These are phyloP conservation scores for Fusarium brachygibbosum DNA, from an alignment of 2,329 filamentous ascomycete species.

Conservation along the genomic window DNA sequence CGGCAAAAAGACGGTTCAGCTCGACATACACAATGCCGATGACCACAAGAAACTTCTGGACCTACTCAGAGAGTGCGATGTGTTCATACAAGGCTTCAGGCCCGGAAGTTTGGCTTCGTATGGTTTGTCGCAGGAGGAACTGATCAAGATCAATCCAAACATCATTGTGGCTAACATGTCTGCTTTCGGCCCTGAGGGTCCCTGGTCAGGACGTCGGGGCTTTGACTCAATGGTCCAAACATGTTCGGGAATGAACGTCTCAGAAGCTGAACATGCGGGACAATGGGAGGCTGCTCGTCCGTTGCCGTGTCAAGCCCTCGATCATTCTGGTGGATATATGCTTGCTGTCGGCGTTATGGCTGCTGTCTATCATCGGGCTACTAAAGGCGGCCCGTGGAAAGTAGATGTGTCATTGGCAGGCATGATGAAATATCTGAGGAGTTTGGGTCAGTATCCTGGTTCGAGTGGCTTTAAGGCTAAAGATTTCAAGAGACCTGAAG, in stretches of 20 bases:
- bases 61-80: conserved; percentile 70
- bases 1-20: conserved; percentile 73
- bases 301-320: conserved; percentile 68
- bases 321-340: conserved; percentile 68
- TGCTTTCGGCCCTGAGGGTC: conserved; percentile 64
- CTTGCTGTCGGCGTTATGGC: conserved; percentile 66
- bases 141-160: conserved; percentile 57
- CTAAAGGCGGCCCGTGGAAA: conserved; percentile 61
- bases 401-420: conserved; percentile 69
- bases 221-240: conserved; percentile 68
- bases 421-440: conserved; percentile 68
- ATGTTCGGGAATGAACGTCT: conserved; percentile 67
- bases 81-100: conserved; percentile 74
- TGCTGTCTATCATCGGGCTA: conserved; percentile 62
- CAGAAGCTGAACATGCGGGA: conserved; percentile 63
- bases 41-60: conserved; percentile 67
- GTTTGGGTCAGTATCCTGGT: conserved; percentile 64
- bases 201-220: conserved; percentile 59
- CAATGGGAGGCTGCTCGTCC: conserved; percentile 56
- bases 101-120: conserved; percentile 64
- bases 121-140: conserved; percentile 55
- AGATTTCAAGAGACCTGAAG: conserved; percentile 49
- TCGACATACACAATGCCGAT: conserved; percentile 67
- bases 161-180: conserved; percentile 66
- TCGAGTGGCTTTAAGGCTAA: conserved; percentile 57